Evolutionary conservation across 495 filamentous ascomycete species (phyloP), one percentile per base, ranked within the genome.

Genomic region (Echria macrotheca): DNA sequence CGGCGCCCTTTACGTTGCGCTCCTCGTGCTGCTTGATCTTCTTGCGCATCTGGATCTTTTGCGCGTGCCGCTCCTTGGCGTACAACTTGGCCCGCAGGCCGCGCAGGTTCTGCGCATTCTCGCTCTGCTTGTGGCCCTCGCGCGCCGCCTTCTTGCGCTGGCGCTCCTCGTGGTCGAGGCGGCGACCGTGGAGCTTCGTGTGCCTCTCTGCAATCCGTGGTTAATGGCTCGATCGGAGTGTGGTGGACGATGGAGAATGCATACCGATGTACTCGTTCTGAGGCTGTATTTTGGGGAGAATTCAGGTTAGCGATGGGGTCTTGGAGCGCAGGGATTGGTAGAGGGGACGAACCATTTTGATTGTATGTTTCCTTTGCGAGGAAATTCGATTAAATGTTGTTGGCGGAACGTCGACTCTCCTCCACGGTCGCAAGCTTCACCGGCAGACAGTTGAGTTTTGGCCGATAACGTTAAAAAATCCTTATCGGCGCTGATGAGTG

Each of bases 1-100:
- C 78, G n/a, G 81, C 75, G n/a, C 87, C 84, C 70, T 96, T 94
- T 75, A 97, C 83, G 61, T 94, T 94, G 68, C 87, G 84, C 75
- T 96, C 87, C 66, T 98, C 93, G 72, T 91, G 86, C 49, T 85
- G 83, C 68, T 85, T 86, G 79, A 98, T 95, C 59, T 82, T 76
- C 80, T 98, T 96, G 69, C 87, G 86, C 87, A 98, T 91, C 81
- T 96, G 91, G 67, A 99, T 97, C 84, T 99, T 99, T 73, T 97
- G 87, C 60, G 85, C 80, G 70, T 90, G 88, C 32, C 93, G 80
- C 79, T 93, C 86, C 76, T 96, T 86, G 67, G 89, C 85, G 75
- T 95, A 86, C 61, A 95, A 77, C 76, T 99, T 99, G 59, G 93
- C 93, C 52, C 89, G 76, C 57, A 96, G 79, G 54, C 94, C 93